These are phyloP conservation scores for Suillus lakei DNA, from an alignment of 768 basidiomycete genomes.

Conservation along the genomic window DNA sequence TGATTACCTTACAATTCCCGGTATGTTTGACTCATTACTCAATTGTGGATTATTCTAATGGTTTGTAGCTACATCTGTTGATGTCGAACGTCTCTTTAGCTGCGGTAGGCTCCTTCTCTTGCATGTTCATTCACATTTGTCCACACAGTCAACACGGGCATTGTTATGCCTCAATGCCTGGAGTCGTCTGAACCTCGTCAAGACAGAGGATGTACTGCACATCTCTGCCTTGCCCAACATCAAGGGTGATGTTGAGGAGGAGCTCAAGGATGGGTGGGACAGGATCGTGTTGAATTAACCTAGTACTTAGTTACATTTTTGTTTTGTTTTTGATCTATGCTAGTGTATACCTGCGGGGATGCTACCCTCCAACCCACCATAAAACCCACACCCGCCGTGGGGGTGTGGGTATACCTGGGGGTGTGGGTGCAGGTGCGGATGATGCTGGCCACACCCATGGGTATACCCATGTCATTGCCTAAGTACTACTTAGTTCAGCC, in stretches of 20 bases:
- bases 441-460: no score
- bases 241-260: conserved; percentile 5
- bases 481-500: no score
- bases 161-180: conserved; percentile 20
- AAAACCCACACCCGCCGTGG: neutral
- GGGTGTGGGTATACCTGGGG: neutral
- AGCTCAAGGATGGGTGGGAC: conserved; percentile 7
- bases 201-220: conserved; percentile 21
- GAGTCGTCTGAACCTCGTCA: conserved; percentile 23
- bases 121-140: conserved; percentile 28
- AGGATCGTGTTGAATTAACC: neutral
- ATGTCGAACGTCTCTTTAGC: conserved; percentile 17
- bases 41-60: conserved; percentile 18
- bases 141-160: conserved; percentile 22
- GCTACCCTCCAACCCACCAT: neutral
- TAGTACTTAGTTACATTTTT: neutral
- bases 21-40: conserved; percentile 25
- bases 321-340: neutral
- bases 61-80: conserved; percentile 18
- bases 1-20: conserved; percentile 38
- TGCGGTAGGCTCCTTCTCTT: conserved; percentile 24
- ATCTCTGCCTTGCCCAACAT: neutral
- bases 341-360: neutral
- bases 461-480: no score
- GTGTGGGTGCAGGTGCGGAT: no score